phyloP scores from a whole-genome alignment of 139 green algal species.

The Picochlorum sp. region DNA sequence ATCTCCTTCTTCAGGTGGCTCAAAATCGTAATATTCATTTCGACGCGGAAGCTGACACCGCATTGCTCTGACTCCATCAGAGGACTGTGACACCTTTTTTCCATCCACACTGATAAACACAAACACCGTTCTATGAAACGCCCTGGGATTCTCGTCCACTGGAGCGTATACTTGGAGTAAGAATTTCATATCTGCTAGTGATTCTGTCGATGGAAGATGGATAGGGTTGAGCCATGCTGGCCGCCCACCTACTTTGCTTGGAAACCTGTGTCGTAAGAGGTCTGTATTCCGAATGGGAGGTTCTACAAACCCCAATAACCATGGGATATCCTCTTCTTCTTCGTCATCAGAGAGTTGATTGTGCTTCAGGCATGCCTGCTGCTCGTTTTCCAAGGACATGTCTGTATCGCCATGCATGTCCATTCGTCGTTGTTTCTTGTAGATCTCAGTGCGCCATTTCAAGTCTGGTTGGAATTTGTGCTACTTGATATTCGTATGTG shows the following conservation, averaged over 20 bases:
- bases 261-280: conserved; percentile 67
- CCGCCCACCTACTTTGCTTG: conserved; percentile 64
- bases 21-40: conserved; percentile 63
- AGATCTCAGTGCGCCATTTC: too few relatives aligned
- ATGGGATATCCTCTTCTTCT: conserved; percentile 14
- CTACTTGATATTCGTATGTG: too few relatives aligned
- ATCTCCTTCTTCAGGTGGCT: conserved; percentile 39
- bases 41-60: conserved; percentile 68
- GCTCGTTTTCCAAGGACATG: neutral
- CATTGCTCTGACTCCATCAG: conserved; percentile 54
- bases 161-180: conserved; percentile 64
- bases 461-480: too few relatives aligned
- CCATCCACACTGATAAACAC: conserved; percentile 61
- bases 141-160: conserved; percentile 29
- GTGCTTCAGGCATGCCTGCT: neutral
- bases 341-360: neutral
- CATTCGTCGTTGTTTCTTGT: too few relatives aligned
- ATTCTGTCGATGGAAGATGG: conserved; percentile 40
- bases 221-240: conserved; percentile 75
- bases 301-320: conserved; percentile 48
- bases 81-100: conserved; percentile 23
- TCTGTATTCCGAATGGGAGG: conserved; percentile 15
- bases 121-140: conserved; percentile 63
- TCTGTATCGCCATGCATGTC: neutral
- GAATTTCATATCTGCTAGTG: conserved; percentile 49